phyloP scores from a whole-genome alignment of 768 basidiomycete genomes.

The Leccinum olivaceopallidum region DNA sequence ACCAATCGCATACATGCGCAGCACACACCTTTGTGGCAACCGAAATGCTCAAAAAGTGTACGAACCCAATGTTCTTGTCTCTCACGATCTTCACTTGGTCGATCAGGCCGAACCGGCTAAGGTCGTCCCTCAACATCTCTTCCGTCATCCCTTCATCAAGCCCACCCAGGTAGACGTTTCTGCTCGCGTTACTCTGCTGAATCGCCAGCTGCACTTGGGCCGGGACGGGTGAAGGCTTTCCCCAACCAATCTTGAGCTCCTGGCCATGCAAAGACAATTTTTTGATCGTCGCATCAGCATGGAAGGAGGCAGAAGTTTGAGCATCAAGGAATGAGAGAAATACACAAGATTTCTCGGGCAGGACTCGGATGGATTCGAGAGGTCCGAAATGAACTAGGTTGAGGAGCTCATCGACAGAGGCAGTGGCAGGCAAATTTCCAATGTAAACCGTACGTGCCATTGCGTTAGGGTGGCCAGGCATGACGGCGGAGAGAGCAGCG shows the following conservation, averaged over 20 bases:
- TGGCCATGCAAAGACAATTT: slow-evolving; percentile 91
- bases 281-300: slow-evolving; percentile 95
- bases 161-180: slow-evolving; percentile 96
- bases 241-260: slow-evolving; percentile 99
- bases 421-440: slow-evolving; percentile 92
- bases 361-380: slow-evolving; percentile 89
- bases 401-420: slow-evolving; percentile 96
- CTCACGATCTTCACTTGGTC: slow-evolving; percentile 99
- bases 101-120: slow-evolving; percentile 91
- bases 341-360: slow-evolving; percentile 96
- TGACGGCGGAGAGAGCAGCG: slow-evolving; percentile 72
- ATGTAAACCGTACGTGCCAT: slow-evolving; percentile 94
- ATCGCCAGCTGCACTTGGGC: slow-evolving; percentile 86
- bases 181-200: slow-evolving; percentile 86
- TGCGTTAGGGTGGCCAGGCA: slow-evolving; percentile 55
- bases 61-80: slow-evolving; percentile 99
- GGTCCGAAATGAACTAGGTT: slow-evolving; percentile 98
- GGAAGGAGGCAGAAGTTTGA: slow-evolving; percentile 91
- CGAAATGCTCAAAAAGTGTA: slow-evolving; percentile 95
- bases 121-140: slow-evolving; percentile 87
- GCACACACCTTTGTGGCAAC: slow-evolving; percentile 86
- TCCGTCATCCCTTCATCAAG: slow-evolving; percentile 90
- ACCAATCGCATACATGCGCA: slow-evolving; percentile 1
- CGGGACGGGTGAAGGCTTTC: slow-evolving; percentile 89
- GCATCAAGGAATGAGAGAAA: slow-evolving; percentile 98